Evolutionary conservation across 2,329 filamentous ascomycete species (phyloP), one percentile per base, ranked within the genome.

Genomic region (Sporothrix brasiliensis): DNA sequence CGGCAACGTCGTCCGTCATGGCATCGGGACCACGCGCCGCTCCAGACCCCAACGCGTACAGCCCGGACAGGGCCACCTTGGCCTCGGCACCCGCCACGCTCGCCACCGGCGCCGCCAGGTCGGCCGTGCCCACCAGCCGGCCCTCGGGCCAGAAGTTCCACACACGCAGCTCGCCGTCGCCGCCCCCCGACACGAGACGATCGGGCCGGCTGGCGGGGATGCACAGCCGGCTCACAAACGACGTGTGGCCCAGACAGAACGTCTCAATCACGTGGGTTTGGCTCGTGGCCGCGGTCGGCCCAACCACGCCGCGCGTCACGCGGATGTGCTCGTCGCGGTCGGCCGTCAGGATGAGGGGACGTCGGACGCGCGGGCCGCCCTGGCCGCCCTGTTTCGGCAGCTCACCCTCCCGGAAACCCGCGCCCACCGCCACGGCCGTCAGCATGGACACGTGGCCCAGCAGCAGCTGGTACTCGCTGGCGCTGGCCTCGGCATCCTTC

Each of bases 361-460:
- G 79, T 3, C 34, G 34, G 34, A 34, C 34, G 34, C 6, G 34
- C 34, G 1, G 34, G 34, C 3, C 6, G 6, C 6, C 4, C 34
- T 7, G 34, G 6, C 34, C 34, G 30, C 10, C 10, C n/a, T 39
- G 79, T 78, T 21, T n/a, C 21, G 39, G 34, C 0, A 1, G 10
- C 2, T 30, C 74, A 10, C 74, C 73, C 56, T 68, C 53, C 30
- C 75, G 79, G 72, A 74, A 81, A 73, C 74, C 83, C 77, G 76
- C 83, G 6, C 84, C 85, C 54, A 88, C 83, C 2, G 83, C 79
- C 67, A 97, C 79, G 76, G 92, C 90, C 1, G 94, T 97, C 66
- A 99, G 87, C 88, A 98, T 92, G 0, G 94, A 97, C 16, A 99
- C 95, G 80, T 99, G 95, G 14, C 95, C 95, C 0, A 99, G 87